A percentile compares a stretch with the other conserved stretches of the same genome.
Evolutionary conservation across 1,284 basidiomycete species (phyloP).

Genomic region (Cryptococcus deneoformans): DNA sequence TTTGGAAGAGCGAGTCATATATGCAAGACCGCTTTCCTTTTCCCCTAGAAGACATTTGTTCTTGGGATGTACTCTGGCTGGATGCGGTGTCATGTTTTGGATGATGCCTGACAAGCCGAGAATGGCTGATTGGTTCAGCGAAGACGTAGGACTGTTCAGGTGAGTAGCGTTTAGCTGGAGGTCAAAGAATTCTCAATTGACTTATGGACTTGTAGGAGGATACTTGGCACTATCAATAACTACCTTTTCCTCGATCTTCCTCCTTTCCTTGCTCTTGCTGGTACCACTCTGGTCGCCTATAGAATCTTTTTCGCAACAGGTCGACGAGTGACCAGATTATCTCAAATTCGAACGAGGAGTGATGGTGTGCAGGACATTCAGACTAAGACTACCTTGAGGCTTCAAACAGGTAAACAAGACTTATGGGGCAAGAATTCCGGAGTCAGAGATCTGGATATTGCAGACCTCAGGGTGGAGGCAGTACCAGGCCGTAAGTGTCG

Average conservation of each 20-base stretch:
- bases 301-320: conserved; percentile 1
- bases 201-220: background rate
- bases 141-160: conserved; percentile 1
- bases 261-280: conserved; percentile 3
- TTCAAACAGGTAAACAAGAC: conserved; percentile 5
- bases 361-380: background rate
- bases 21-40: conserved; percentile 10
- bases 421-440: conserved; percentile 2
- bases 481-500: conserved; percentile 2
- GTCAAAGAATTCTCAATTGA: too few relatives aligned
- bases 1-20: conserved; percentile 10
- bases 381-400: conserved; percentile 1
- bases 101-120: conserved; percentile 8
- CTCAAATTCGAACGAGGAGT: conserved; percentile 1
- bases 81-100: conserved; percentile 3
- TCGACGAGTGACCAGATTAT: conserved; percentile 5
- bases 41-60: conserved; percentile 8
- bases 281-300: conserved; percentile 2
- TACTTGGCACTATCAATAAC: conserved; percentile 11
- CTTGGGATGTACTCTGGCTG: background rate
- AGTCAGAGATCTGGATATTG: conserved; percentile 5
- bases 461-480: background rate
- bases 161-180: background rate
- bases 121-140: conserved; percentile 5
- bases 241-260: conserved; percentile 6